These are phyloP conservation scores for Chlorociboria aeruginascens DNA, from an alignment of 495 filamentous ascomycete genomes.

Conservation along the genomic window DNA sequence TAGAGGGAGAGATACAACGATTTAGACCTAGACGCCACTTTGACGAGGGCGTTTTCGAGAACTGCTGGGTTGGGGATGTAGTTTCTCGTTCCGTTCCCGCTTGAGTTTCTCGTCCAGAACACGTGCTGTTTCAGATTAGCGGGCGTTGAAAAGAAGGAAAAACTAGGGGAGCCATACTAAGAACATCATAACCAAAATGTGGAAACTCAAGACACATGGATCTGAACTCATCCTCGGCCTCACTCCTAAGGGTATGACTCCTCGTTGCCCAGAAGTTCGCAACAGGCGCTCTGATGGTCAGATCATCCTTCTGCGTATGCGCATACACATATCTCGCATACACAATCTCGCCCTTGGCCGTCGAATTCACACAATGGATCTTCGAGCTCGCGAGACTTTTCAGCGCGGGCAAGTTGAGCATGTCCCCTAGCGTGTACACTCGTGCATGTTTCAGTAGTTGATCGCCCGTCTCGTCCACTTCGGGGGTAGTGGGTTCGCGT, in stretches of 20 bases:
- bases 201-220: slow-evolving; percentile 78
- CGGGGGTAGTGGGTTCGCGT: slow-evolving; percentile 41
- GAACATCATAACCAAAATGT: slow-evolving; percentile 85
- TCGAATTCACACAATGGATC: slow-evolving; percentile 79
- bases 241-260: slow-evolving; percentile 66
- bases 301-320: slow-evolving; percentile 56
- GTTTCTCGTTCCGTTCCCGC: slow-evolving; percentile 31
- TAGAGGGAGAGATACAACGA: no score
- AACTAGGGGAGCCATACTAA: slow-evolving; percentile 34
- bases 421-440: slow-evolving; percentile 81
- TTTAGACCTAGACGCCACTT: neutral
- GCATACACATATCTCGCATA: slow-evolving; percentile 88
- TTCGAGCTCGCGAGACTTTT: slow-evolving; percentile 72
- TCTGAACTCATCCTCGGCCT: slow-evolving; percentile 73
- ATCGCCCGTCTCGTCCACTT: slow-evolving; percentile 56
- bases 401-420: slow-evolving; percentile 57
- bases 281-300: slow-evolving; percentile 65
- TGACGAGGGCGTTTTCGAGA: slow-evolving; percentile 34
- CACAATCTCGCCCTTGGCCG: slow-evolving; percentile 73
- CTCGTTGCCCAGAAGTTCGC: slow-evolving; percentile 84
- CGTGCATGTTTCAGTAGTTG: slow-evolving; percentile 77
- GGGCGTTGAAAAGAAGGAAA: neutral
- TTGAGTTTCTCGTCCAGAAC: slow-evolving; percentile 49
- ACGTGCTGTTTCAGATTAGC: slow-evolving; percentile 27
- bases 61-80: slow-evolving; percentile 32